Conservation (phyloP, 2,329 filamentous ascomycete species). For the Aspergillus udagawae region DNA sequence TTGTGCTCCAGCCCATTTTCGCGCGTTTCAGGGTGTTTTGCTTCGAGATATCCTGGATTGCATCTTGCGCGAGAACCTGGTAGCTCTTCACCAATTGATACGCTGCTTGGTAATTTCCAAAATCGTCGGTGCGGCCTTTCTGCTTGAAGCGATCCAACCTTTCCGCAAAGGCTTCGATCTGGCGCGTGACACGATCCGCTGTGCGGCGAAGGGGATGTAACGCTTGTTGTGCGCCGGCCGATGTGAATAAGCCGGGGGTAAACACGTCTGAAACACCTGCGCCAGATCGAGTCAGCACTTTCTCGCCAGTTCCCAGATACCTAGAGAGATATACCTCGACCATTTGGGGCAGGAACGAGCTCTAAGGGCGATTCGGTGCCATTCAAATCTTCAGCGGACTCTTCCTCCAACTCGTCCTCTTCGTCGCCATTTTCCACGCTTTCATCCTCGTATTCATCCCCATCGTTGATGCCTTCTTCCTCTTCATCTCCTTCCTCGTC, state of each 20-base stretch:
- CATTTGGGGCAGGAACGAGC: constrained; percentile 13
- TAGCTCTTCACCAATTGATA: constrained; percentile 66
- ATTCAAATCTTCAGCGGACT: constrained; percentile 24
- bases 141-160: constrained; percentile 71
- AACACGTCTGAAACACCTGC: constrained; percentile 15
- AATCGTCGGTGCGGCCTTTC: constrained; percentile 46
- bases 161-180: constrained; percentile 84
- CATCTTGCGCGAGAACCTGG: constrained; percentile 51
- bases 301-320: neutral
- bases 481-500: constrained; percentile 23
- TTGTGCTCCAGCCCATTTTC: constrained; percentile 28
- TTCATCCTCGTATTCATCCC: constrained; percentile 23
- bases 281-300: constrained; percentile 8
- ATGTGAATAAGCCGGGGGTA: constrained; percentile 38
- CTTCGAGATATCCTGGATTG: constrained; percentile 42
- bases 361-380: constrained; percentile 22
- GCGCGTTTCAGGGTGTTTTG: constrained; percentile 38
- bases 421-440: constrained; percentile 27
- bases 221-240: constrained; percentile 47
- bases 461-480: constrained; percentile 8
- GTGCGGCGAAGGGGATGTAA: constrained; percentile 60
- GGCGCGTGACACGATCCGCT: constrained; percentile 67
- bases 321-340: constrained; percentile 10
- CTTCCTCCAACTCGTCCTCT: constrained; percentile 23
- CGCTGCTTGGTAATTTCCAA: constrained; percentile 60